Base-by-base conservation (phyloP, 2,329 filamentous ascomycete species). In the Tolypocladium capitatum region DNA sequence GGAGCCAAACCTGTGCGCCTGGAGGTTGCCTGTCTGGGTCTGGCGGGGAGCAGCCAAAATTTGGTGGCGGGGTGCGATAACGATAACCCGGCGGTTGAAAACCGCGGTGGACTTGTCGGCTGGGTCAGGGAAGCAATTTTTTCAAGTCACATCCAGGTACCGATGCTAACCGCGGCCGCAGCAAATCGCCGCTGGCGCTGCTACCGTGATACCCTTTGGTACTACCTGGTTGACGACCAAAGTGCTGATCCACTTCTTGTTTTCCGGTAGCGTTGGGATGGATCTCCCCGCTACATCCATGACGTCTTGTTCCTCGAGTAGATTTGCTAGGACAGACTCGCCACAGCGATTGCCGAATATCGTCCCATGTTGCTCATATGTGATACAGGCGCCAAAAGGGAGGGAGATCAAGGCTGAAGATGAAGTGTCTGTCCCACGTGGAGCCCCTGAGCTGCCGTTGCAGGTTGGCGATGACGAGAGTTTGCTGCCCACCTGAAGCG, bases 21-120 rank as follows among this genome's bases (percentile, higher is more conserved):
- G 31, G 36, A 45, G 31, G 49, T 36, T 32, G 31, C 24, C 28
- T 40, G 31, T 44, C 27, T 34, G 32, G 49, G 46, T 38, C 45
- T 52, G 51, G 51, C 49, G 50, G 49, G 52, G 48, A 53, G 46
- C 44, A 42, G 42, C 49, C 50, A 51, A 52, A 52, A 46, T 52
- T 51, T 51, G 53, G 48, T 58, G 52, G 60, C 60, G 63, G 61
- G 58, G 54, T 60, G 63, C 62, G 62, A 67, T 65, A 67, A 65
- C 59, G 63, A 65, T 66, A 65, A 66, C 61, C 60, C 61, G 61
- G 53, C 24, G 24, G 24, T 30, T n/a, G 38, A 28, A 41, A 41
- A 41, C 3, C n/a, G 36, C 20, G 9, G 13, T 13, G 30, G 32
- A 9, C 32, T 43, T n/a, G n/a, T n/a, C n/a, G 11, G 38, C 10